phyloP scores from a whole-genome alignment of 2,329 filamentous ascomycete genomes.

The Pyricularia pennisetigena region DNA sequence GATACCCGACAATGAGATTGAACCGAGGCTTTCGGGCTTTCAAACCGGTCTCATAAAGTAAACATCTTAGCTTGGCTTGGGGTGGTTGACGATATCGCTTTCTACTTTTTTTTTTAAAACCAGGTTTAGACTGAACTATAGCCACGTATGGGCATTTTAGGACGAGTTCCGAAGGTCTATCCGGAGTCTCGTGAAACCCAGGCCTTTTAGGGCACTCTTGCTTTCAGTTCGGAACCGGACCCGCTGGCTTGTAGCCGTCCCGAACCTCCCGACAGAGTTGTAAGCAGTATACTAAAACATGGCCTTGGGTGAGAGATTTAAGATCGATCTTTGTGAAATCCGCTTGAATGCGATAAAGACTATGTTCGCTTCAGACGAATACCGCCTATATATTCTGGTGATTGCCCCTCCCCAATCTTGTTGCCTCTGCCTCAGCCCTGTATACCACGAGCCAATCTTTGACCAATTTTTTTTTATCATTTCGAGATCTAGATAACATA shows the following conservation, averaged over 20 bases:
- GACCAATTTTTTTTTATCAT: neutral
- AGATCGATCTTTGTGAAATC: neutral
- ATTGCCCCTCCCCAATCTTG: neutral
- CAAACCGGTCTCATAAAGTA: neutral
- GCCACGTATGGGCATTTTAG: neutral
- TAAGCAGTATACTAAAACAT: neutral
- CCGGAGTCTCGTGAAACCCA: neutral
- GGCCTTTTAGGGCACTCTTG: neutral
- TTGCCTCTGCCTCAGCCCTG: neutral
- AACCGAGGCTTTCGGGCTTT: neutral
- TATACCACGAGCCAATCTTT: neutral
- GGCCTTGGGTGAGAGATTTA: neutral
- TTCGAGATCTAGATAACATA: neutral
- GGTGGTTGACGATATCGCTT: neutral
- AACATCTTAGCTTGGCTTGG: too few relatives aligned
- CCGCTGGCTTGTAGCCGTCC: neutral
- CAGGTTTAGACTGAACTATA: neutral
- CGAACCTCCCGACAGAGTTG: neutral
- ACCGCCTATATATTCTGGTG: neutral
- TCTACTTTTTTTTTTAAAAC: neutral
- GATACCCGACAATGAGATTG: neutral
- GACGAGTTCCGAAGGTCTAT: neutral
- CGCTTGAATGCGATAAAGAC: neutral
- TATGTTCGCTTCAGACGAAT: neutral
- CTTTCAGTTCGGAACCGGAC: neutral